Percentiles rank a stretch among this genome's conserved stretches.
Conservation (phyloP, 176 grass and related monocot genomes). For the sorghum (Sorghum bicolor) region DNA sequence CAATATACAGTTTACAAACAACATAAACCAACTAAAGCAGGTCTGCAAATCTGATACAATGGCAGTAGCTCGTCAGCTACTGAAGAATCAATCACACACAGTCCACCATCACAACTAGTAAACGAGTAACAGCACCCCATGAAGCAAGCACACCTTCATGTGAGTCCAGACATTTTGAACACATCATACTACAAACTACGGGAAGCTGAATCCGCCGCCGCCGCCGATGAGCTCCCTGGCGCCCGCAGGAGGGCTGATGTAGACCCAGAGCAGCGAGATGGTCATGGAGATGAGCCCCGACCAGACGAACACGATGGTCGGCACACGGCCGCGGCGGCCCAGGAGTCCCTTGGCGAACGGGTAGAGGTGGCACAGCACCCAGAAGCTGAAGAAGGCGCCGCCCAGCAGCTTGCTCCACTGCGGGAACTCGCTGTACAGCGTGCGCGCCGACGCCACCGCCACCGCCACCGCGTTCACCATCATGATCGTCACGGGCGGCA, state of each 20-base stretch:
- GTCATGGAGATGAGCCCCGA: slow-evolving; percentile 73
- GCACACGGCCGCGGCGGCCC: slow-evolving; percentile 84
- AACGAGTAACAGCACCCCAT: slow-evolving; percentile 18
- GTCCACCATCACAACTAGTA: background rate
- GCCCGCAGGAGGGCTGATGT: slow-evolving; percentile 73
- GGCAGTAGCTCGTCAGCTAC: slow-evolving; percentile 35
- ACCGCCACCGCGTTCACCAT: slow-evolving; percentile 82
- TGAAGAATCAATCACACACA: slow-evolving; percentile 12
- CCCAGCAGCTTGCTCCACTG: slow-evolving; percentile 94
- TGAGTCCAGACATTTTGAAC: background rate
- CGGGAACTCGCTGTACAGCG: slow-evolving; percentile 84
- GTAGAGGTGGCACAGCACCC: slow-evolving; percentile 96
- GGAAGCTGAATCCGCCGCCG: slow-evolving; percentile 75
- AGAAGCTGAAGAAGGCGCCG: slow-evolving; percentile 94
- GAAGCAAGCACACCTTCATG: slow-evolving; percentile 51
- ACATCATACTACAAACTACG: slow-evolving; percentile 24
- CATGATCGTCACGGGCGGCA: slow-evolving; percentile 92
- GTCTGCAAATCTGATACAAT: slow-evolving; percentile 13
- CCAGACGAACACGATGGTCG: slow-evolving; percentile 94
- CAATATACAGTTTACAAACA: slow-evolving; percentile 23
- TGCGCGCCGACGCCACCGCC: slow-evolving; percentile 59
- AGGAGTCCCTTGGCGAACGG: slow-evolving; percentile 95
- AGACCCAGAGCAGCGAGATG: slow-evolving; percentile 89
- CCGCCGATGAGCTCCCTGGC: slow-evolving; percentile 42
- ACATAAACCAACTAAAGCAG: background rate